Conservation (phyloP, 108 stramenopile species). For the Pseudonitzschia multistriata region DNA sequence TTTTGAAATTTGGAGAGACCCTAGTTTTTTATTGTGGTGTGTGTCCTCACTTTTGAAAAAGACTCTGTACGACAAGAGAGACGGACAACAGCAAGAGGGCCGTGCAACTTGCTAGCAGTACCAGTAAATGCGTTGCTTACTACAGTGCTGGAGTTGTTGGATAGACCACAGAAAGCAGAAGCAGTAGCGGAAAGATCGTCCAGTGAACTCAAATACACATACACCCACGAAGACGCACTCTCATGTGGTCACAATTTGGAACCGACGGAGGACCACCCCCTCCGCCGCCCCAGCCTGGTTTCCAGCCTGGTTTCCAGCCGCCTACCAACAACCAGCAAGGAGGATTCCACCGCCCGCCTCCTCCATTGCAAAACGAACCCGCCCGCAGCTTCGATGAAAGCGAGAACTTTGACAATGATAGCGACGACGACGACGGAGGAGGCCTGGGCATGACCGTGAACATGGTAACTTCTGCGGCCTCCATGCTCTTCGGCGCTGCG, state of each 20-base stretch:
- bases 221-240: no score
- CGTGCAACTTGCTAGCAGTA: no score
- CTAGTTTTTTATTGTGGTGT: no score
- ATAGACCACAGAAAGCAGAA: no score
- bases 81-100: no score
- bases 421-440: conserved; percentile 28
- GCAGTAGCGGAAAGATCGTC: neutral
- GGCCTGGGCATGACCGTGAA: conserved; percentile 37
- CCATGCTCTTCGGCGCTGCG: neutral
- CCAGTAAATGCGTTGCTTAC: no score
- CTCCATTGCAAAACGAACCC: neutral
- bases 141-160: no score
- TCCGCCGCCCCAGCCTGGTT: neutral
- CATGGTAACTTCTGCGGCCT: conserved; percentile 34
- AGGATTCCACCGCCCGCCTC: conserved; percentile 25
- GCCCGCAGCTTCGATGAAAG: neutral
- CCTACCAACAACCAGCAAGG: neutral
- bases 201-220: no score
- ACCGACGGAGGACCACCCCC: neutral
- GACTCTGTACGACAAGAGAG: no score
- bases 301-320: neutral
- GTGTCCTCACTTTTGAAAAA: no score
- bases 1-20: no score
- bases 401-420: neutral
- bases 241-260: neutral